Conservation (phyloP, 192 early-diverging fungal genomes). For the Phycomyces blakesleeanus region DNA sequence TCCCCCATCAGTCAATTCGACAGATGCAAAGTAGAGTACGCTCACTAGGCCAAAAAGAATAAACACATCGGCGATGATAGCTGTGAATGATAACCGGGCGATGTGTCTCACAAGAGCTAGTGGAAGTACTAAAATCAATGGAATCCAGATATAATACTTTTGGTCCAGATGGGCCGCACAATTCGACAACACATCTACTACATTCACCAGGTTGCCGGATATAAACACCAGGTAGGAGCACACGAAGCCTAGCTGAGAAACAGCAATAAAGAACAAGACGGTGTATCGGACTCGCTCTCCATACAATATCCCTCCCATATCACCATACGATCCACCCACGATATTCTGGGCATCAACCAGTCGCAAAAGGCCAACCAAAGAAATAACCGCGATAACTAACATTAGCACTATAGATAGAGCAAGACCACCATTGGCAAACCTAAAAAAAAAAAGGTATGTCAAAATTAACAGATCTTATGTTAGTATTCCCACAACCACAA, state of each 20-base stretch:
- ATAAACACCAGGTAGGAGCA: constrained; percentile 90
- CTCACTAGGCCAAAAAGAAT: constrained; percentile 71
- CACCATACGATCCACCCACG: constrained; percentile 59
- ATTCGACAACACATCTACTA: constrained; percentile 60
- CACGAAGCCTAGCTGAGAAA: constrained; percentile 80
- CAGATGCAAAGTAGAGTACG: constrained; percentile 57
- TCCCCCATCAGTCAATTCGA: constrained; percentile 38
- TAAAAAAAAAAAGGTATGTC: constrained; percentile 25
- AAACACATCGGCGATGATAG: constrained; percentile 70
- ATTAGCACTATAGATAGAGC: constrained; percentile 57
- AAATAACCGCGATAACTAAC: constrained; percentile 58
- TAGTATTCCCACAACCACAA: no score
- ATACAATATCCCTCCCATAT: constrained; percentile 39
- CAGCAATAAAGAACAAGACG: constrained; percentile 52
- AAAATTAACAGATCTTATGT: background rate
- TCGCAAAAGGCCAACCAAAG: constrained; percentile 53
- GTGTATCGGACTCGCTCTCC: constrained; percentile 13
- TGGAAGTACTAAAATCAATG: constrained; percentile 69
- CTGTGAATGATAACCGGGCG: constrained; percentile 47
- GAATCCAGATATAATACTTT: constrained; percentile 74
- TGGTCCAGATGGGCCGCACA: constrained; percentile 55
- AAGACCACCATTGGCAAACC: constrained; percentile 59
- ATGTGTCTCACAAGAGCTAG: constrained; percentile 66
- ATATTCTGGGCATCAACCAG: constrained; percentile 45
- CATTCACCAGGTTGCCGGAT: constrained; percentile 74